These are phyloP conservation scores for Cetradonia linearis DNA, from an alignment of 495 filamentous ascomycete species.

Conservation along the genomic window DNA sequence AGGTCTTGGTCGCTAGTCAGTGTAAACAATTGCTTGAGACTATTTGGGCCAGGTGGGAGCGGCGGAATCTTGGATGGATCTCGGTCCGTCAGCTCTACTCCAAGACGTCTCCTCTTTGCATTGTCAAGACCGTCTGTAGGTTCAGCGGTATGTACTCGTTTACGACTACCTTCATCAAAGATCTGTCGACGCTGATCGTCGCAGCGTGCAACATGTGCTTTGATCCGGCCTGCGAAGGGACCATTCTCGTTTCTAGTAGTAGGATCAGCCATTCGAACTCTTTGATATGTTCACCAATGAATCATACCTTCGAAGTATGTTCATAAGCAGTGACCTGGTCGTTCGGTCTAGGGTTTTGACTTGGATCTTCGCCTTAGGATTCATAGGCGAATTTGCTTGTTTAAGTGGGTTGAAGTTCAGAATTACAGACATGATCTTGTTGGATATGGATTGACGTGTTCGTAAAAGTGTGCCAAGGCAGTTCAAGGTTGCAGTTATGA, in stretches of 20 bases:
- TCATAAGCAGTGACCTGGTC: slow-evolving; percentile 66
- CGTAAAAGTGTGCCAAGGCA: slow-evolving; percentile 70
- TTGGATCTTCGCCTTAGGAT: slow-evolving; percentile 64
- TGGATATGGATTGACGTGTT: slow-evolving; percentile 65
- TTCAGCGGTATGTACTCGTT: slow-evolving; percentile 58
- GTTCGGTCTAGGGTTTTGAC: slow-evolving; percentile 93
- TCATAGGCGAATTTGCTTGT: slow-evolving; percentile 64
- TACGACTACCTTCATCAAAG: slow-evolving; percentile 66
- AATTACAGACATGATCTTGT: slow-evolving; percentile 72
- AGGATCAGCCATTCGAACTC: slow-evolving; percentile 15
- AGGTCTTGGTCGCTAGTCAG: slow-evolving; percentile 63
- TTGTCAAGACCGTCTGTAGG: slow-evolving; percentile 58
- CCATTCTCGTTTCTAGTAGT: slow-evolving; percentile 55
- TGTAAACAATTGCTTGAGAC: slow-evolving; percentile 70
- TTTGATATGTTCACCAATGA: not conserved
- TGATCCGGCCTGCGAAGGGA: slow-evolving; percentile 58
- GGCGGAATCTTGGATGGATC: slow-evolving; percentile 51
- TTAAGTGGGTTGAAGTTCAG: slow-evolving; percentile 88
- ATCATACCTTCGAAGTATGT: slow-evolving; percentile 63
- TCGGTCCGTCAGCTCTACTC: slow-evolving; percentile 36
- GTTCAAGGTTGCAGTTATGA: slow-evolving; percentile 88
- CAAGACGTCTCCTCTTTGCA: slow-evolving; percentile 60
- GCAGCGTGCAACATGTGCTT: slow-evolving; percentile 70
- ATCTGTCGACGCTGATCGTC: slow-evolving; percentile 62
- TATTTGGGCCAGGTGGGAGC: slow-evolving; percentile 62